phyloP scores from a whole-genome alignment of 129 eudicot genomes.

The Flaveria sonorensis region DNA sequence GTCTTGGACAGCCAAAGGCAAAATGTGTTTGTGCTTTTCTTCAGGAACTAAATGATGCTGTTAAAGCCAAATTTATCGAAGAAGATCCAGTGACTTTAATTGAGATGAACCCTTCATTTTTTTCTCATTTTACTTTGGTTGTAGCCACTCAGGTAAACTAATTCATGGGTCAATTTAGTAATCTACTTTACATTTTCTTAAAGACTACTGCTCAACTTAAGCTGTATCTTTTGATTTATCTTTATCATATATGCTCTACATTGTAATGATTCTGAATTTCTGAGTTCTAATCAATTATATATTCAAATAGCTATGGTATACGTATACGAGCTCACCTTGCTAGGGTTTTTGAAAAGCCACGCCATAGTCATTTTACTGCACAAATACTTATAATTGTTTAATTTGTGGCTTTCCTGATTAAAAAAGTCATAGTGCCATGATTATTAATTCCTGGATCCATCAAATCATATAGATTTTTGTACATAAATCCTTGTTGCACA shows the following conservation, averaged over 20 bases:
- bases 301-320: not conserved
- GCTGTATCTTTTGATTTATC: slow-evolving; percentile 1
- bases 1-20: slow-evolving; percentile 89
- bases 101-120: slow-evolving; percentile 83
- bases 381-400: too few species aligned
- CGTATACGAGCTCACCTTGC: too few species aligned
- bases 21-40: slow-evolving; percentile 86
- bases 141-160: slow-evolving; percentile 85
- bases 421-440: too few species aligned
- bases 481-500: too few species aligned
- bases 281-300: not conserved
- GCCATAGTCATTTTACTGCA: too few species aligned
- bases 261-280: not conserved
- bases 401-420: too few species aligned
- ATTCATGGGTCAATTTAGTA: slow-evolving; percentile 12
- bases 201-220: not conserved
- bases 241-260: not conserved
- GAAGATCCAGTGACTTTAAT: slow-evolving; percentile 81
- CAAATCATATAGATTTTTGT: too few species aligned
- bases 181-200: not conserved
- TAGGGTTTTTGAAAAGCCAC: too few species aligned
- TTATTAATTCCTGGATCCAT: too few species aligned
- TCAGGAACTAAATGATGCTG: slow-evolving; percentile 96
- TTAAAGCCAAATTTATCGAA: slow-evolving; percentile 88
- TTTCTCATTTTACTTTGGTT: slow-evolving; percentile 89